Evolutionary conservation across 306 rosid species (phyloP), one percentile per base, ranked within the genome.

Genomic region (Glycyrrhiza uralensis): DNA sequence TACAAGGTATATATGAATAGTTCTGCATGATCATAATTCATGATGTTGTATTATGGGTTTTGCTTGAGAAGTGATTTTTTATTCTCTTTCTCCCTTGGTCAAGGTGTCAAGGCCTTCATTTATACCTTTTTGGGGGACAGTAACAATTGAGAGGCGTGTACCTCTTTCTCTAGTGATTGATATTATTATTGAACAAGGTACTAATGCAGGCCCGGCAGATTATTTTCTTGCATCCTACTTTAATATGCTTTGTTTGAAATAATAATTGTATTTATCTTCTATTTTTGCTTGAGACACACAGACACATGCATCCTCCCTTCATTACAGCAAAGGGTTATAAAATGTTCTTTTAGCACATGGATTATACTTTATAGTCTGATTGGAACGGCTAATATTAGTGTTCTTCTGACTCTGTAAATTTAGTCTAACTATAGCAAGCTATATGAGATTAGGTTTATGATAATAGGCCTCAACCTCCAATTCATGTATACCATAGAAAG

Each of bases 21-120:
- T 55, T 35, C n/a, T 23, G 15, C 17, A 10, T 33, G 68, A 30
- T 45, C 36, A 38, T 35, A 46, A 45, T 66, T 45, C 36, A 38
- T 35, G 55, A 45, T 66, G 22, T 55, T 65, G 36, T 4, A 13
- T 28, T 49, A 63, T 63, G 68, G 30, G 38, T 79, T 63, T 12
- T 28, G 66, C 38, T 44, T 14, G 29, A 17, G 23, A 76, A 28
- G 52, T 71, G 39, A 66, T 71, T 19, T 18, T 28, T 67, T 30
- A 17, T 58, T 33, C 7, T 47, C 52, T 30, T 39, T 78, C 66
- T 64, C 42, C 9, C 6, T 13, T 75, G 49, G 36, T 75, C 46
- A 82, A 93, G 96, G 93, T 88, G 79, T 87, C 89, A n/a, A 85
- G 98, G 85, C 98, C 97, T 47, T 93, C 97, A 2, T 90, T 30